Base-by-base conservation (phyloP, 2,329 filamentous ascomycete species). In the Sarocladiaceae sp. region DNA sequence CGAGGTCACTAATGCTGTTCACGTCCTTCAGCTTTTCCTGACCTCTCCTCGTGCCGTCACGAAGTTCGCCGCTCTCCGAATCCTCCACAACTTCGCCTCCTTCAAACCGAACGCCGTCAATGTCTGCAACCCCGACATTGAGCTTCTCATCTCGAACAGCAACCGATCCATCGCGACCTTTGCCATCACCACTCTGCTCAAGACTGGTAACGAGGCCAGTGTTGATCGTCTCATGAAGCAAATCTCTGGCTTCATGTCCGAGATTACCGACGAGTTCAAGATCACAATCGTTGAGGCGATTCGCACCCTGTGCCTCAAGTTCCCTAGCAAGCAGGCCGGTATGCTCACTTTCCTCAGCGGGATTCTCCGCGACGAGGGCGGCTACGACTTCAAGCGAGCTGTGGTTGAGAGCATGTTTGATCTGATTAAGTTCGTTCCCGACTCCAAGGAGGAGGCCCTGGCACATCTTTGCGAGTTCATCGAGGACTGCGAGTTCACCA, bases 341-440 rank as follows among this genome's bases (percentile, higher is more conserved):
- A 97, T 98, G 90, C 82, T 98, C 43, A 82, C 88, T 42, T 98
- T 98, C 80, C 78, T 98, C 39, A 95, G 91, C 58, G 88, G 90
- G n/a, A 95, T 97, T 47, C 73, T 98, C 43, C 82, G 93, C 21
- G 93, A 98, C 55, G 93, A 98, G 67, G 93, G 93, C 54, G 93
- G 93, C 46, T 98, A 95, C 63, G 93, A 97, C 50, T 98, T 98
- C 70, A 98, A 98, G 80, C 84, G 88, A 46, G 85, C 88, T 43
- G 91, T 98, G 10, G 91, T 98, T 16, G 93, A 98, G 72, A 95
- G 89, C 74, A 97, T 98, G 83, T 97, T 98, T 60, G 93, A 98
- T 58, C 72, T 98, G 45, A 97, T 98, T 73, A 96, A 97, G 65
- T 98, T 98, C 58, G 91, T 98, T 3, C 93, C 93, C 1, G 93